Evolutionary conservation across 495 filamentous ascomycete species (phyloP).

Genomic region (Hyaloscypha hepaticicola): DNA sequence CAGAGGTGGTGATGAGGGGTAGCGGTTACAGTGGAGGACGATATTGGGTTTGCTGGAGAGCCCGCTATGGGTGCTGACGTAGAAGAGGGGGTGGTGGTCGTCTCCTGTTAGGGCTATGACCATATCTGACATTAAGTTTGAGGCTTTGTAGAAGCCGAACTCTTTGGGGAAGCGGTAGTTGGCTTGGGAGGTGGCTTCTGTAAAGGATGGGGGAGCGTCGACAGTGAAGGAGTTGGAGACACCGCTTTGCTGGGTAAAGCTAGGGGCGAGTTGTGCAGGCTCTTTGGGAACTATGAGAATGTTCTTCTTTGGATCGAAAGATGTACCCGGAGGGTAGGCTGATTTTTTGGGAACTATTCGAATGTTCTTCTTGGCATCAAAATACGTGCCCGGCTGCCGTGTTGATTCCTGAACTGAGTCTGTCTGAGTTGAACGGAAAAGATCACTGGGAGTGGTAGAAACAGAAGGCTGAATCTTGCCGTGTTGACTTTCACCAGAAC

Average conservation of each 20-base stretch:
- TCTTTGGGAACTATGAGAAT: not conserved
- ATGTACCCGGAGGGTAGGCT: not conserved
- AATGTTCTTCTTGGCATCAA: too few relatives aligned
- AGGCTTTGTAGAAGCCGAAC: slow-evolving; percentile 21
- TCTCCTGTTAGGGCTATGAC: slow-evolving; percentile 5
- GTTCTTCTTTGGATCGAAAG: not conserved
- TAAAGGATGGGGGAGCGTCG: too few relatives aligned
- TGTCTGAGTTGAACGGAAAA: too few relatives aligned
- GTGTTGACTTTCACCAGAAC: too few relatives aligned
- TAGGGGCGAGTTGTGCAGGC: not conserved
- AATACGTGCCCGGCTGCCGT: too few relatives aligned
- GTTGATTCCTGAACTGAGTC: too few relatives aligned
- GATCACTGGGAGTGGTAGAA: too few relatives aligned
- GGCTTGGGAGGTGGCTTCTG: too few relatives aligned
- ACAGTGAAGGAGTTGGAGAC: too few relatives aligned
- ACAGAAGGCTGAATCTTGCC: too few relatives aligned
- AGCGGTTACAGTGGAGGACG: slow-evolving; percentile 9
- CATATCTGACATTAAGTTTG: slow-evolving; percentile 5
- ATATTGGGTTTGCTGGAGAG: slow-evolving; percentile 10
- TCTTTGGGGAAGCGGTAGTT: slow-evolving; percentile 10
- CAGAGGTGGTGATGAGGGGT: slow-evolving; percentile 7
- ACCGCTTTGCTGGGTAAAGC: too few relatives aligned
- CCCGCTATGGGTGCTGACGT: slow-evolving; percentile 15
- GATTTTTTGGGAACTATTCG: not conserved
- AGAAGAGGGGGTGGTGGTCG: slow-evolving; percentile 4